A percentile compares a stretch with the other conserved stretches of the same genome.
These are phyloP conservation scores for Trichophyton benhamiae DNA, from an alignment of 2,329 filamentous ascomycete genomes.

Conservation along the genomic window DNA sequence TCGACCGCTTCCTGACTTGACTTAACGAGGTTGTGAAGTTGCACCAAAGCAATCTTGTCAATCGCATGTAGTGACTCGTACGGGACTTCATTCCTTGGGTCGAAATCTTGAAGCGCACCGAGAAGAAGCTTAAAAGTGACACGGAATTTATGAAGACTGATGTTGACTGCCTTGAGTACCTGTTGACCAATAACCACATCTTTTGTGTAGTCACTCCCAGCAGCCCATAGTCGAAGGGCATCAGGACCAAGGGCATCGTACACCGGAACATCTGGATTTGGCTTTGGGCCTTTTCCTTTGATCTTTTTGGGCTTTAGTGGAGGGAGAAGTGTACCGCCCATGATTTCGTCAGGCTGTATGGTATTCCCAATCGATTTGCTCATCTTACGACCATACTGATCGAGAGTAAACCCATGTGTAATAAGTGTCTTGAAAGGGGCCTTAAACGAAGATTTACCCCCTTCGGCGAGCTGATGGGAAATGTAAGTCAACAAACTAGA, in stretches of 20 bases:
- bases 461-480: slow-evolving; percentile 40
- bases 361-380: slow-evolving; percentile 92
- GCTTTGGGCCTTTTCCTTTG: slow-evolving; percentile 38
- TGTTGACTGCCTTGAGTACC: slow-evolving; percentile 64
- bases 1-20: slow-evolving; percentile 54
- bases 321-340: slow-evolving; percentile 67
- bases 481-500: slow-evolving; percentile 83
- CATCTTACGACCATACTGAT: slow-evolving; percentile 90
- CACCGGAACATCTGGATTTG: slow-evolving; percentile 26
- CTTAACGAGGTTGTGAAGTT: slow-evolving; percentile 53
- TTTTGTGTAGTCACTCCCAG: slow-evolving; percentile 78
- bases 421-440: slow-evolving; percentile 82
- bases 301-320: slow-evolving; percentile 53
- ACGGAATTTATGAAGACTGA: slow-evolving; percentile 70
- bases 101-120: slow-evolving; percentile 54
- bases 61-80: slow-evolving; percentile 44
- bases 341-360: slow-evolving; percentile 68
- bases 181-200: slow-evolving; percentile 73
- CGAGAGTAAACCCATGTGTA: slow-evolving; percentile 89
- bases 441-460: slow-evolving; percentile 22
- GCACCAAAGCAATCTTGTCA: slow-evolving; percentile 66
- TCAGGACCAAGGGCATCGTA: slow-evolving; percentile 73
- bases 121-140: slow-evolving; percentile 84
- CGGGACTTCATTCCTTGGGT: slow-evolving; percentile 26
- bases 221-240: slow-evolving; percentile 79